Evolutionary conservation across 257 asterid genomes (phyloP).

Genomic region (Gynochthodes officinalis): DNA sequence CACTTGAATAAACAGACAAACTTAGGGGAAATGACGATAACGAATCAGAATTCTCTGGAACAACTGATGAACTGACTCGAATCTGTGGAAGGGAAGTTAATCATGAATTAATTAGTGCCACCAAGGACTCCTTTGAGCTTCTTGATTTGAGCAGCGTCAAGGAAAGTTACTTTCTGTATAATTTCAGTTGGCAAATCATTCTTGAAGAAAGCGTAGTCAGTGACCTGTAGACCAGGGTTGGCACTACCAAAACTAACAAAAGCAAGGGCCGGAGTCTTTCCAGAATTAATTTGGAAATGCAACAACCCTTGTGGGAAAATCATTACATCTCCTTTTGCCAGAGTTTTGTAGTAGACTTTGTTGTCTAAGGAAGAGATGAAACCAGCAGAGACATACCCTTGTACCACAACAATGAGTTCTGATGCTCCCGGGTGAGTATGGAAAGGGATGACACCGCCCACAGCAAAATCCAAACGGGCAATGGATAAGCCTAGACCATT

Average conservation of each 20-base stretch:
- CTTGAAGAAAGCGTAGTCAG: conserved; percentile 59
- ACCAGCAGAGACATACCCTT: conserved; percentile 65
- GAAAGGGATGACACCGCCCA: conserved; percentile 68
- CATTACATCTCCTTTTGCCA: conserved; percentile 57
- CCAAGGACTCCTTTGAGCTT: conserved; percentile 81
- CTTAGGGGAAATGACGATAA: not conserved
- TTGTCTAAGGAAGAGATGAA: conserved; percentile 56
- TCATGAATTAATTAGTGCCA: conserved; percentile 43
- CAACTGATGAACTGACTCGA: too few relatives aligned
- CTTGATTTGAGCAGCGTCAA: conserved; percentile 65
- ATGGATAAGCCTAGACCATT: conserved; percentile 70
- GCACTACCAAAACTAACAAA: conserved; percentile 54
- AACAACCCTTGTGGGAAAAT: conserved; percentile 71
- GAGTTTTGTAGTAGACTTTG: conserved; percentile 39
- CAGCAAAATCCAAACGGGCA: conserved; percentile 59
- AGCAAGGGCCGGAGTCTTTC: conserved; percentile 38
- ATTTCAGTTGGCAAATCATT: conserved; percentile 67
- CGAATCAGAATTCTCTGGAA: not conserved
- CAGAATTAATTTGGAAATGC: conserved; percentile 67
- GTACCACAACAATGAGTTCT: conserved; percentile 22
- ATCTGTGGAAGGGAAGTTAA: not conserved
- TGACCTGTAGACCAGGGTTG: conserved; percentile 60
- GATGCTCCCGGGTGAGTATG: conserved; percentile 74
- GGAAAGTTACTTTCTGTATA: conserved; percentile 52
- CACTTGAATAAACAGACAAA: not conserved